Conservation (phyloP, 1,284 basidiomycete genomes). For the Malassezia furfur region DNA sequence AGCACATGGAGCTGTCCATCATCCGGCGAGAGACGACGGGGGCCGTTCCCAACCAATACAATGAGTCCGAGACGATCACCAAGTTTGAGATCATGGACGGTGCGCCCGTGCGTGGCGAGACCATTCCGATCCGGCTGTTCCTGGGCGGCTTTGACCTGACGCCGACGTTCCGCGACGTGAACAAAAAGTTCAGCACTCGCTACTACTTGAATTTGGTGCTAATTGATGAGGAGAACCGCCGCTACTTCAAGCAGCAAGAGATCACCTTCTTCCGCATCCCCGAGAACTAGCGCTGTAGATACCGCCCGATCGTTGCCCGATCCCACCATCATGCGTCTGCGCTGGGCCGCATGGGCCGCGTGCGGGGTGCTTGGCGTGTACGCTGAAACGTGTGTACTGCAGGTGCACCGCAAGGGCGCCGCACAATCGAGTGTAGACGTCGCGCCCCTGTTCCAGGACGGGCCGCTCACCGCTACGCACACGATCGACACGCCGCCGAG, state of each 20-base stretch:
- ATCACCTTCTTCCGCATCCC: constrained; percentile 41
- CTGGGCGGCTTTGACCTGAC: constrained; percentile 96
- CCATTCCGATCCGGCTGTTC: constrained; percentile 94
- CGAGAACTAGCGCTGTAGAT: constrained; percentile 12
- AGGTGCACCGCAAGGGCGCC: too few relatives aligned
- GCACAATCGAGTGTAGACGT: not conserved
- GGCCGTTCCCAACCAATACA: constrained; percentile 79
- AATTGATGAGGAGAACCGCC: constrained; percentile 91
- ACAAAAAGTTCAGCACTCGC: constrained; percentile 94
- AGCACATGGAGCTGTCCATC: constrained; percentile 98
- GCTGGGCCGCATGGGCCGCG: not conserved
- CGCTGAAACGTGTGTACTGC: not conserved
- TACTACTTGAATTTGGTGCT: constrained; percentile 89
- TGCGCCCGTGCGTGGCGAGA: constrained; percentile 74
- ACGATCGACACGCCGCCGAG: constrained; percentile 17
- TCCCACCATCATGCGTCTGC: not conserved
- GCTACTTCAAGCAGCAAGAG: constrained; percentile 68
- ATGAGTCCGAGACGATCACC: constrained; percentile 96
- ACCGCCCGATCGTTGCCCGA: constrained; percentile 3
- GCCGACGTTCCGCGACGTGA: constrained; percentile 95
- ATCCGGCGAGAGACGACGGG: constrained; percentile 95
- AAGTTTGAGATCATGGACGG: constrained; percentile 92
- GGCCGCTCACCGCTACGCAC: not conserved
- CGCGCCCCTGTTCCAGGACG: not conserved
- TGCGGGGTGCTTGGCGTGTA: not conserved